Conservation (phyloP, 306 rosid species). For the Quercus aquifolioides region DNA sequence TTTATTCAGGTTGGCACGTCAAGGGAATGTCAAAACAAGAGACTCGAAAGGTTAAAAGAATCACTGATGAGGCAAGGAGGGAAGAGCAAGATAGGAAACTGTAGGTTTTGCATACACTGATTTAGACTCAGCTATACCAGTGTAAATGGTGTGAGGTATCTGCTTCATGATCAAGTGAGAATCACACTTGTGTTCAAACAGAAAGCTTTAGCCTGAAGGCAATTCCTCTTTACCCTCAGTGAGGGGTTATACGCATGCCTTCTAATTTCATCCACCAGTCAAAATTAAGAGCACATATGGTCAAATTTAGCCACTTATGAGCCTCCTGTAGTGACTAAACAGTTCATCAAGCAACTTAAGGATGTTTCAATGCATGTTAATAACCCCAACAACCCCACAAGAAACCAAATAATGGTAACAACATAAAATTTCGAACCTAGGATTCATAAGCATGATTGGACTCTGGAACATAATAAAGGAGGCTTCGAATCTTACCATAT, state of each 20-base stretch:
- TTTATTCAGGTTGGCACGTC: not conserved
- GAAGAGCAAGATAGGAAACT: not conserved
- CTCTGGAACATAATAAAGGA: not conserved
- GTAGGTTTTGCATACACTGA: not conserved
- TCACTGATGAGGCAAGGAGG: not conserved
- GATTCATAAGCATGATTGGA: not conserved
- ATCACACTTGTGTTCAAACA: not conserved
- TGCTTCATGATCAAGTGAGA: not conserved
- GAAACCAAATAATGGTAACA: not conserved
- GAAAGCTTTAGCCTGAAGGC: not conserved
- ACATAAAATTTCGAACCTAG: not conserved
- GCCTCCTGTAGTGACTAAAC: not conserved
- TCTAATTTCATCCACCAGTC: not conserved
- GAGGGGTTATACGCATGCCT: not conserved
- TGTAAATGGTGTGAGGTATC: not conserved
- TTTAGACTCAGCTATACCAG: not conserved
- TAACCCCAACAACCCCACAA: not conserved
- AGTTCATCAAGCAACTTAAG: not conserved
- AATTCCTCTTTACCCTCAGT: not conserved
- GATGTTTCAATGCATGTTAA: not conserved
- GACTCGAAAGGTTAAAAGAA: not conserved
- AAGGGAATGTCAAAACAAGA: not conserved
- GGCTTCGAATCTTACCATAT: conserved; percentile 62
- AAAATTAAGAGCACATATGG: not conserved
- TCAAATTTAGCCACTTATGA: not conserved